Percentiles rank a stretch among this genome's conserved stretches.
phyloP scores from a whole-genome alignment of 2,329 filamentous ascomycete species.

The Raffaelea deltoideospora region DNA sequence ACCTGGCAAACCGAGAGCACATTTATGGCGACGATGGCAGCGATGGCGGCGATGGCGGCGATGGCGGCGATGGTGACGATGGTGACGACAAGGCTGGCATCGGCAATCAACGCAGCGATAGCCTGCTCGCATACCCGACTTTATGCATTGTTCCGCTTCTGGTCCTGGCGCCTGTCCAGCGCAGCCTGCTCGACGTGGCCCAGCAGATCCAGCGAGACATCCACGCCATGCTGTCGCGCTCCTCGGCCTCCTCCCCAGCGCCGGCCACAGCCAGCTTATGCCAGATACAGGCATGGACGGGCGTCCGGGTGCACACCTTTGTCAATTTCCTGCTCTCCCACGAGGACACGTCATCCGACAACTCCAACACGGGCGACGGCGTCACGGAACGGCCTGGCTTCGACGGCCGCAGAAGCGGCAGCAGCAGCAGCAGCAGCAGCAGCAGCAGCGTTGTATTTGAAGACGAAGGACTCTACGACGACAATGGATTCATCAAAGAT shows the following conservation, averaged over 20 bases:
- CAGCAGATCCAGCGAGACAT: conserved; percentile 53
- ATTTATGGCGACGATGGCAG: conserved; percentile 16
- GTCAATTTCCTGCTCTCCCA: conserved; percentile 68
- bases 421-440: too few species aligned
- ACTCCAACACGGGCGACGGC: too few species aligned
- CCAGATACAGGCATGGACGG: conserved; percentile 64
- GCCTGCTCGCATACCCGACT: conserved; percentile 46
- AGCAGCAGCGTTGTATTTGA: too few species aligned
- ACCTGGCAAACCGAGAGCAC: conserved; percentile 61
- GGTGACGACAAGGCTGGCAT: too few species aligned
- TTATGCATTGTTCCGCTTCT: conserved; percentile 64
- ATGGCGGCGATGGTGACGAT: too few species aligned
- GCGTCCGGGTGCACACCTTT: conserved; percentile 52
- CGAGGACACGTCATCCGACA: too few species aligned
- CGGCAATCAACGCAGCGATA: conserved; percentile 21
- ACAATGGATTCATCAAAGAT: too few species aligned
- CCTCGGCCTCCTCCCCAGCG: conserved; percentile 16
- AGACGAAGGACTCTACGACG: too few species aligned
- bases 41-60: too few species aligned
- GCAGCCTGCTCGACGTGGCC: conserved; percentile 35
- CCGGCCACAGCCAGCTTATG: conserved; percentile 47
- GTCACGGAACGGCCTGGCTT: too few species aligned
- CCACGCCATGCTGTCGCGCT: conserved; percentile 37
- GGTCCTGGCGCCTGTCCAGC: conserved; percentile 23
- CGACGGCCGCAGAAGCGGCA: too few species aligned